Evolutionary conservation across 1,284 basidiomycete genomes (phyloP).

Genomic region (Ganoderma boninense): DNA sequence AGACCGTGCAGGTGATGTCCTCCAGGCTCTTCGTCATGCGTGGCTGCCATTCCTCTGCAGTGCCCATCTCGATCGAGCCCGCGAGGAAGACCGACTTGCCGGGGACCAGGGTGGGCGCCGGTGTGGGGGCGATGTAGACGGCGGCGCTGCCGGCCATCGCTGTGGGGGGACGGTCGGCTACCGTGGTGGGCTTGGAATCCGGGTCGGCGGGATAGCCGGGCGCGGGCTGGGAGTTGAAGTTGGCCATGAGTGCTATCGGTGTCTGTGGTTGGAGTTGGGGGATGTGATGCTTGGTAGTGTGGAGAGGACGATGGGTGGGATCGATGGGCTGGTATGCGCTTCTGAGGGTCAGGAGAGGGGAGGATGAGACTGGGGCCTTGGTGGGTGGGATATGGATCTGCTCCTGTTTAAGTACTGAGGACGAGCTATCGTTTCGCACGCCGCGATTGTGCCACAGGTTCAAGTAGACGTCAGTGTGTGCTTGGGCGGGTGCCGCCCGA

Average conservation of each 20-base stretch:
- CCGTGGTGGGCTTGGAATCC: no score
- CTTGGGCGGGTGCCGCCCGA: no score
- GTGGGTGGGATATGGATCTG: neutral
- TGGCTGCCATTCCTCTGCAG: slow-evolving; percentile 10
- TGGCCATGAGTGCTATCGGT: neutral
- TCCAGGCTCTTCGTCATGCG: slow-evolving; percentile 2
- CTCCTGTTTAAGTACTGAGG: no score
- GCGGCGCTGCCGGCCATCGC: neutral
- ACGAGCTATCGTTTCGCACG: no score
- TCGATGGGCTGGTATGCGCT: neutral
- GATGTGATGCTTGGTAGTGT: neutral
- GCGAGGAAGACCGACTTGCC: slow-evolving; percentile 19
- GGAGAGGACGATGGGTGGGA: neutral
- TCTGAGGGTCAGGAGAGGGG: neutral
- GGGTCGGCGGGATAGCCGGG: no score
- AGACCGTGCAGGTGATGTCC: slow-evolving; percentile 11
- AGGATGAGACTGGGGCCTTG: neutral
- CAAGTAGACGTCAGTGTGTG: no score
- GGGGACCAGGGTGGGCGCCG: neutral
- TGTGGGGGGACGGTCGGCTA: neutral
- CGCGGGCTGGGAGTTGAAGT: neutral
- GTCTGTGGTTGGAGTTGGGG: neutral
- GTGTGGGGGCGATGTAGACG: slow-evolving; percentile 4
- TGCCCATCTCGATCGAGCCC: slow-evolving; percentile 15
- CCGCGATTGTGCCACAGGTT: no score